Evolutionary conservation across 164 flowering plant species (phyloP).

Genomic region (Stephania cephalantha): DNA sequence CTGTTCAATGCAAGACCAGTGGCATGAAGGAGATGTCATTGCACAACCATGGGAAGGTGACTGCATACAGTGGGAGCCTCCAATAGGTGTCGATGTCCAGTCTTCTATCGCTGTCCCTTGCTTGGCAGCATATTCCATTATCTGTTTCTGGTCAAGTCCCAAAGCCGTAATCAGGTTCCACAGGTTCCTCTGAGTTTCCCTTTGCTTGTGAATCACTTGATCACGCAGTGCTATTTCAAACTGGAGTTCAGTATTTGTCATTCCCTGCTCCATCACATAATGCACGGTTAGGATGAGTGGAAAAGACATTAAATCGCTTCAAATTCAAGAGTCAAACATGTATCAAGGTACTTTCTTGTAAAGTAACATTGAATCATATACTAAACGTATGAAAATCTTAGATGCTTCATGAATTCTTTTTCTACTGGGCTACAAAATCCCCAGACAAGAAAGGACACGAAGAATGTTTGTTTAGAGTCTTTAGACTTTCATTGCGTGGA

Average conservation of each 20-base stretch:
- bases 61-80: constrained; percentile 24
- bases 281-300: constrained; percentile 3
- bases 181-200: constrained; percentile 64
- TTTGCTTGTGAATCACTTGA: constrained; percentile 72
- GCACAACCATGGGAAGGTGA: constrained; percentile 23
- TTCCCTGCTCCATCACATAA: constrained; percentile 44
- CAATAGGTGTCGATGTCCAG: constrained; percentile 28
- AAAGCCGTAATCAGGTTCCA: constrained; percentile 73
- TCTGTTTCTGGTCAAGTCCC: constrained; percentile 66
- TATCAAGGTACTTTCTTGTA: background rate
- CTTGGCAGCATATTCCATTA: constrained; percentile 56
- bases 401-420: background rate
- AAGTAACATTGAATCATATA: background rate
- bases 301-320: background rate
- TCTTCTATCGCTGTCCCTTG: constrained; percentile 75
- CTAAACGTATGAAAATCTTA: background rate
- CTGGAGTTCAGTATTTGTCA: constrained; percentile 92
- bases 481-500: no score
- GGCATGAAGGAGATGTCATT: constrained; percentile 19
- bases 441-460: no score
- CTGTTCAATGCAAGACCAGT: constrained; percentile 22
- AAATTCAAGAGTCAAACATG: background rate
- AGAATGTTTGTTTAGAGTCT: no score
- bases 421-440: background rate
- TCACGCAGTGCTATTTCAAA: constrained; percentile 90